Evolutionary conservation across 2,329 filamentous ascomycete genomes (phyloP).

Genomic region (Cercospora zeina): DNA sequence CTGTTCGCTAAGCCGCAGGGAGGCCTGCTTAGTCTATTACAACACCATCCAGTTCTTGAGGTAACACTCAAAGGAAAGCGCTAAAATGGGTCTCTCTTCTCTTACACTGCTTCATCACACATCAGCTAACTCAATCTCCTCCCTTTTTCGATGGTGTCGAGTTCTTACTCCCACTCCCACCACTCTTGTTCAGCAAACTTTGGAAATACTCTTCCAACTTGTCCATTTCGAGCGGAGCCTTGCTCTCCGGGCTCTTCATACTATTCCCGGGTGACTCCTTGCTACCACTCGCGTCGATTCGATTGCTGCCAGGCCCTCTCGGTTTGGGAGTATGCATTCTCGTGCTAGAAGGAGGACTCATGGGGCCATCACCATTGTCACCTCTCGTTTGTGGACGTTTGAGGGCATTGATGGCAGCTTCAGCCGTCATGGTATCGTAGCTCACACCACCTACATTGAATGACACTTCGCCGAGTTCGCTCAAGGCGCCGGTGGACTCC

Average conservation of each 20-base stretch:
- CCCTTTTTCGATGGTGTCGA: constrained; percentile 24
- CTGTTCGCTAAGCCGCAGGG: neutral
- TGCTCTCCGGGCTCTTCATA: constrained; percentile 39
- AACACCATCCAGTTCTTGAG: neutral
- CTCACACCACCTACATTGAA: constrained; percentile 99
- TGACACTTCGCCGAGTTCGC: constrained; percentile 38
- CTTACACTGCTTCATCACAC: neutral
- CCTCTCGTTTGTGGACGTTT: constrained; percentile 29
- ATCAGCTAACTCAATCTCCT: neutral
- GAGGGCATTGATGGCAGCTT: constrained; percentile 40
- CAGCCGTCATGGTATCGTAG: constrained; percentile 40
- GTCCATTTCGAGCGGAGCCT: constrained; percentile 54
- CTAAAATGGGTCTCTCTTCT: constrained; percentile 4
- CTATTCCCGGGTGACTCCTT: constrained; percentile 17
- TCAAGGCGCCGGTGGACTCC: constrained; percentile 40
- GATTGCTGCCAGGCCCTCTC: constrained; percentile 16
- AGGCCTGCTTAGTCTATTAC: neutral
- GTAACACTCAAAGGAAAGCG: neutral
- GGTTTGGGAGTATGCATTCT: constrained; percentile 27
- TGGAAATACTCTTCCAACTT: constrained; percentile 62
- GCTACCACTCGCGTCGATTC: constrained; percentile 16
- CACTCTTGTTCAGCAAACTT: constrained; percentile 57
- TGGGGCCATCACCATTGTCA: constrained; percentile 14
- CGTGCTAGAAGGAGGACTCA: constrained; percentile 15
- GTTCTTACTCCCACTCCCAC: constrained; percentile 30